Evolutionary conservation across 2,329 filamentous ascomycete genomes (phyloP).

Genomic region (Claviceps humidiphila): DNA sequence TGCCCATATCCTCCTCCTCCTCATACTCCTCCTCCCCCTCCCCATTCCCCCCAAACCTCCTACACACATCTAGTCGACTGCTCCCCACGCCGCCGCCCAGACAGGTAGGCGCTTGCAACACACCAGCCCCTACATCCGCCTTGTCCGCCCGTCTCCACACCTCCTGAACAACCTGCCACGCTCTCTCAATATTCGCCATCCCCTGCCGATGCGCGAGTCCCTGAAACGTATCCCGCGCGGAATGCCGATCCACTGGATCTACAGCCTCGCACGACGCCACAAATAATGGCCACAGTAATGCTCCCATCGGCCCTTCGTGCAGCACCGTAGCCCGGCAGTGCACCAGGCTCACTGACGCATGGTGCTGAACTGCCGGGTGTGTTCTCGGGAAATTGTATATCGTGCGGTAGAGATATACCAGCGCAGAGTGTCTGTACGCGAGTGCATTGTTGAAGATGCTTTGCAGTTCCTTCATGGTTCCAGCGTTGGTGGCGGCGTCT

Average conservation of each 20-base stretch:
- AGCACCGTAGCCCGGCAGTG: constrained; percentile 43
- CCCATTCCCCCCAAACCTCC: no score
- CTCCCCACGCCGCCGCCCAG: no score
- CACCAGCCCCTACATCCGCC: constrained; percentile 10
- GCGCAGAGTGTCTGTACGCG: constrained; percentile 44
- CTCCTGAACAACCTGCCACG: constrained; percentile 47
- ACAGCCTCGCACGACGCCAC: constrained; percentile 48
- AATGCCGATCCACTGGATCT: constrained; percentile 32
- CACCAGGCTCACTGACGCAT: constrained; percentile 34
- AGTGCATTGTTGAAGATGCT: constrained; percentile 46
- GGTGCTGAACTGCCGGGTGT: constrained; percentile 38
- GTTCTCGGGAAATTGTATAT: constrained; percentile 34
- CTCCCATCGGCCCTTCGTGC: constrained; percentile 47
- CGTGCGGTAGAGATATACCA: constrained; percentile 44
- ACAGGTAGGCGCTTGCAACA: background rate
- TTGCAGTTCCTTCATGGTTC: constrained; percentile 31
- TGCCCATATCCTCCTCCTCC: background rate
- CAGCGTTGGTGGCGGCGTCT: background rate
- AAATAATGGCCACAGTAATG: constrained; percentile 52
- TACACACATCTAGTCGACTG: no score
- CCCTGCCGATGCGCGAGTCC: constrained; percentile 44
- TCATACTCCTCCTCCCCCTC: no score
- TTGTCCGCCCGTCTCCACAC: constrained; percentile 44
- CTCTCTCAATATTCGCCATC: constrained; percentile 51
- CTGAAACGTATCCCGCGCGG: constrained; percentile 38